Conservation (phyloP, 169 alveolate species). For the Cytauxzoon felis region DNA sequence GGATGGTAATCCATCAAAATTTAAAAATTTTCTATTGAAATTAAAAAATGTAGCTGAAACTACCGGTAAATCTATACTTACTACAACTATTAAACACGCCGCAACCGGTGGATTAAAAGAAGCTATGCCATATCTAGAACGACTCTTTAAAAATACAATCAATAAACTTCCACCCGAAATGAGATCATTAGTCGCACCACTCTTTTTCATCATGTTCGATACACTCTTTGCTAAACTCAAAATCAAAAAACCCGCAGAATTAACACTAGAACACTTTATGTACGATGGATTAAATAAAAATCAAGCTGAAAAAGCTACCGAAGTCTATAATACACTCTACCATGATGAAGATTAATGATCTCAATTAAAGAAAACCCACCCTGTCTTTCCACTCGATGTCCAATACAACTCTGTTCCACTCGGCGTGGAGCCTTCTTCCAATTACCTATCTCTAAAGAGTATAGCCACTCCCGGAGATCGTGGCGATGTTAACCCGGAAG, state of each 20-base stretch:
- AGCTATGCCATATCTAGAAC: constrained; percentile 40
- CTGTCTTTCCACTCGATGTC: too few species aligned
- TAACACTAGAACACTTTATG: constrained; percentile 35
- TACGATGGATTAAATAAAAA: constrained; percentile 9
- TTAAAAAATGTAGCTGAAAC: constrained; percentile 15
- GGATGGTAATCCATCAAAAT: neutral
- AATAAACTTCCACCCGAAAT: constrained; percentile 28
- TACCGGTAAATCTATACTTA: constrained; percentile 8
- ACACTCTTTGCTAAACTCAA: constrained; percentile 32
- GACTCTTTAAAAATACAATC: constrained; percentile 44
- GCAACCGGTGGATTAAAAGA: constrained; percentile 23
- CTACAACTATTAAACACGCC: constrained; percentile 19
- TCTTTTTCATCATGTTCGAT: constrained; percentile 46
- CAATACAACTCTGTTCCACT: too few species aligned
- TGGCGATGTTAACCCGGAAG: too few species aligned
- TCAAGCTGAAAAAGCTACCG: too few species aligned
- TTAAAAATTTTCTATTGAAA: neutral
- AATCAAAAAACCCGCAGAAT: constrained; percentile 24
- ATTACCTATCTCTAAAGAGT: too few species aligned
- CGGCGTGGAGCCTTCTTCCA: too few species aligned
- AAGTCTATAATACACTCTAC: too few species aligned
- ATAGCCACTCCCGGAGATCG: too few species aligned
- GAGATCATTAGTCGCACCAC: constrained; percentile 49
- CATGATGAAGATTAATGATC: too few species aligned
- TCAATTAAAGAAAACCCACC: too few species aligned